Percentiles rank a stretch among this genome's conserved stretches.
Conservation (phyloP, 306 rosid species). For the Vigna radiata region DNA sequence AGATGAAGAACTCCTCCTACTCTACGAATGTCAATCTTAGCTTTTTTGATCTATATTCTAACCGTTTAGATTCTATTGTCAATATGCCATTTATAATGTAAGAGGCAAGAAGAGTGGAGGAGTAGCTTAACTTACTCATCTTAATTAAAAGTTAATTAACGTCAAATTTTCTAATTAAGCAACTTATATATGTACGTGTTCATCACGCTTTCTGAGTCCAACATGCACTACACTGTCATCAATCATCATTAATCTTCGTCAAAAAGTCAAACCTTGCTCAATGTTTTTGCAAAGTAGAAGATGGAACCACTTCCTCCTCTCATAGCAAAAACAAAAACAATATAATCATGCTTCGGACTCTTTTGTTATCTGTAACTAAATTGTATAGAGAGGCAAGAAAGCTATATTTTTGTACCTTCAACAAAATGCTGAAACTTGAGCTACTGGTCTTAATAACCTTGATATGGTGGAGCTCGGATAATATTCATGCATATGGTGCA, state of each 20-base stretch:
- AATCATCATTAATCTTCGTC: not conserved
- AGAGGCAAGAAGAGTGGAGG: not conserved
- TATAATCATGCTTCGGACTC: not conserved
- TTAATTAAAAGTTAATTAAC: not conserved
- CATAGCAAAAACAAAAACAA: too few relatives aligned
- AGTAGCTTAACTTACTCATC: not conserved
- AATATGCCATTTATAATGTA: not conserved
- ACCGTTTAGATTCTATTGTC: not conserved
- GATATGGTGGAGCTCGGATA: slow-evolving; percentile 30
- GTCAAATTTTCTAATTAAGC: not conserved
- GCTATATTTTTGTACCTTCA: too few relatives aligned
- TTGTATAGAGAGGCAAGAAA: too few relatives aligned
- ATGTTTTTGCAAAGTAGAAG: not conserved
- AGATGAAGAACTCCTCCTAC: too few relatives aligned
- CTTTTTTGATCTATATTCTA: too few relatives aligned
- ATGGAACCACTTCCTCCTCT: not conserved
- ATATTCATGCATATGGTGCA: not conserved
- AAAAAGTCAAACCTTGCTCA: not conserved
- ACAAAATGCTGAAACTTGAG: not conserved
- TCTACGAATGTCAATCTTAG: not conserved
- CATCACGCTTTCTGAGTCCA: not conserved
- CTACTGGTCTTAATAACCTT: not conserved
- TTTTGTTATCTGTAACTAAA: not conserved
- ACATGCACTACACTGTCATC: not conserved
- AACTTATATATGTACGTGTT: not conserved